Base-by-base conservation (phyloP, 2,329 filamentous ascomycete species). In the Aspergillus brasiliensis region DNA sequence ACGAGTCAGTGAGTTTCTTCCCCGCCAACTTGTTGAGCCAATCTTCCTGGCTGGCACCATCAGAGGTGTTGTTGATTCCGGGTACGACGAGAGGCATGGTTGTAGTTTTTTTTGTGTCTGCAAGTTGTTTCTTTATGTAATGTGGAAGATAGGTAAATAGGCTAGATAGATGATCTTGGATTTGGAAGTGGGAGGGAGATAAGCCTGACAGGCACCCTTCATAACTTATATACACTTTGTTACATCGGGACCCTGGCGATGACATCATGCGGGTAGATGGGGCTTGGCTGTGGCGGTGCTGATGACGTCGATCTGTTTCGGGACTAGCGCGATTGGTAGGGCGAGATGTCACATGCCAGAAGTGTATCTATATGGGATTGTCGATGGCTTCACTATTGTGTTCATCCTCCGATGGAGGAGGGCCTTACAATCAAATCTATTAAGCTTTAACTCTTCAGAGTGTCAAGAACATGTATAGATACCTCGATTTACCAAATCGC, bases 21-120 rank as follows among this genome's bases (percentile, higher is more conserved):
- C 80, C 80, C 49, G 78, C 71, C 31, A 82, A 71, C 67, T 81
- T 81, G 48, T 68, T 72, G 53, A 73, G 69, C 80, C 80, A 82
- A 54, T 78, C 74, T 28, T 71, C 69, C 67, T 74, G 74, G 56
- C 74, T 69, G n/a, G 38, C 19, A 38, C 69, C 19, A 38, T 69
- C 70, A 48, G 74, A 60, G 31, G 64, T 63, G 47, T 69, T 69
- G 67, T 70, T 78, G 65, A 81, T 69, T 53, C 77, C 74, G 19
- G 79, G 79, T 37, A 81, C 73, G 58, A 82, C 77, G 57, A 82
- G 79, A 69, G 80, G 80, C 80, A 82, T 82, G 42, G 15, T 73
- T 60, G 31, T 10, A 17, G 4, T 28, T 25, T 52, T 11, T 13
- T 19, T 3, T 13, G 28, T 49, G n/a, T 28, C n/a, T 28, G 2